A percentile compares a stretch with the other conserved stretches of the same genome.
Conservation (phyloP, 495 filamentous ascomycete species). For the Penicillium canescens region DNA sequence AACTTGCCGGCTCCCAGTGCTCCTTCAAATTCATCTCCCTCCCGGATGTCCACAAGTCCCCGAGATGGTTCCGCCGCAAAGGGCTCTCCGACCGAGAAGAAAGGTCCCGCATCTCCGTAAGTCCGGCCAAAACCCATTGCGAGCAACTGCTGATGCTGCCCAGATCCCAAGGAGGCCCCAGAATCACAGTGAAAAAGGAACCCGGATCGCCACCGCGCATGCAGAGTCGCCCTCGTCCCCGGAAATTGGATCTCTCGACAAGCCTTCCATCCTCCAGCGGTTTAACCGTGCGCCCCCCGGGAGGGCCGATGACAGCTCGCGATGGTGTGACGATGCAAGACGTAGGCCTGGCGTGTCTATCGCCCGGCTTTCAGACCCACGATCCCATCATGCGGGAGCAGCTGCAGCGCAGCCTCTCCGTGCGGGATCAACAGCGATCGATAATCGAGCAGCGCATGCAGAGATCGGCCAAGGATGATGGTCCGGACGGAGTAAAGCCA, state of each 20-base stretch:
- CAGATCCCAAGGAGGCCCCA: conserved; percentile 54
- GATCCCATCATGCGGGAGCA: conserved; percentile 97
- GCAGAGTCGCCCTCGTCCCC: conserved; percentile 76
- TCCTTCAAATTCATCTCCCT: conserved; percentile 37
- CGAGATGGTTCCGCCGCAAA: conserved; percentile 42
- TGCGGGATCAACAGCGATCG: conserved; percentile 88
- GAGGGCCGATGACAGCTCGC: conserved; percentile 75
- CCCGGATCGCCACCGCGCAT: conserved; percentile 80
- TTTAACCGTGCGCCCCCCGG: conserved; percentile 63
- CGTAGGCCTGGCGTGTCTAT: conserved; percentile 91
- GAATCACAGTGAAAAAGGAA: conserved; percentile 96
- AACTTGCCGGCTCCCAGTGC: conserved; percentile 45
- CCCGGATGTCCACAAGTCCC: conserved; percentile 34
- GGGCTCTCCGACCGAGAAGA: conserved; percentile 50
- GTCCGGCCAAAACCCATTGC: conserved; percentile 21
- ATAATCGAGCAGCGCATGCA: conserved; percentile 94
- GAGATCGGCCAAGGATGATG: conserved; percentile 75
- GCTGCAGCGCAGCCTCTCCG: conserved; percentile 87
- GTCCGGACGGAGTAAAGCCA: conserved; percentile 60
- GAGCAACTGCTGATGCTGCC: neutral
- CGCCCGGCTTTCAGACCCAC: conserved; percentile 92
- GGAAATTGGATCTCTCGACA: conserved; percentile 85
- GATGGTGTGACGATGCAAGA: conserved; percentile 84
- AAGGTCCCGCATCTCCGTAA: conserved; percentile 57
- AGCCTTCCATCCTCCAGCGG: conserved; percentile 60